Evolutionary conservation across 768 basidiomycete species (phyloP), one percentile per base, ranked within the genome.

Genomic region (Agaricus blazei): DNA sequence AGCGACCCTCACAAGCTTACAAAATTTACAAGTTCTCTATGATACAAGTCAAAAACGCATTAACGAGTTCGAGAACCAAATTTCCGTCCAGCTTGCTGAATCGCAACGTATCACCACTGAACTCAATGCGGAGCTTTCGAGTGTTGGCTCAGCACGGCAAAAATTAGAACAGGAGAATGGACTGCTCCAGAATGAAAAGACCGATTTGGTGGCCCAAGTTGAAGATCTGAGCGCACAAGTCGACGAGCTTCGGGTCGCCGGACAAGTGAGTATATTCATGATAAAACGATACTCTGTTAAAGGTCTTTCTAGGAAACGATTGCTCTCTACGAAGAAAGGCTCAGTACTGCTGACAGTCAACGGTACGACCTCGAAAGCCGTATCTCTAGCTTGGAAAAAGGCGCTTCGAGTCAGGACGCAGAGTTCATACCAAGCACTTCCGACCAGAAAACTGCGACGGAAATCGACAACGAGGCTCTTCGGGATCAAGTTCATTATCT

Each of bases 391-490:
- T 72, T 92, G 7, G 85, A 92, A 78, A 79, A 51, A 54, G 60
- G 55, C 27, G 62, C 47, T 40, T 58, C 54, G 42, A 56, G 49
- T 60, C 34, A 45, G 49, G 56, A 67, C 71, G 34, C 71, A 7
- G 65, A 68, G 26, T 60, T 61, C 12, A 56, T 67, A 26, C n/a
- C 67, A 19, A 52, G n/a, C 67, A 6, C 60, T 67, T 29, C 62
- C 36, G 56, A 66, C 37, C 27, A 75, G 80, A 3, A 71, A 81
- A 85, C 91, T 8, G 95, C 94, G 0, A 81, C 85, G 2, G 84
- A 93, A 64, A 98, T 99, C 59, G 95, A 99, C 69, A 98, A 98
- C 63, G 94, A 98, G 67, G 87, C 83, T 12, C 81, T 98, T 11
- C 84, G 81, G 14, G 94, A 95, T 28, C 95, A 99, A 67, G 79